A percentile compares a stretch with the other conserved stretches of the same genome.
phyloP scores from a whole-genome alignment of 1,139 yeast genomes.

The Eremothecium gossypii region DNA sequence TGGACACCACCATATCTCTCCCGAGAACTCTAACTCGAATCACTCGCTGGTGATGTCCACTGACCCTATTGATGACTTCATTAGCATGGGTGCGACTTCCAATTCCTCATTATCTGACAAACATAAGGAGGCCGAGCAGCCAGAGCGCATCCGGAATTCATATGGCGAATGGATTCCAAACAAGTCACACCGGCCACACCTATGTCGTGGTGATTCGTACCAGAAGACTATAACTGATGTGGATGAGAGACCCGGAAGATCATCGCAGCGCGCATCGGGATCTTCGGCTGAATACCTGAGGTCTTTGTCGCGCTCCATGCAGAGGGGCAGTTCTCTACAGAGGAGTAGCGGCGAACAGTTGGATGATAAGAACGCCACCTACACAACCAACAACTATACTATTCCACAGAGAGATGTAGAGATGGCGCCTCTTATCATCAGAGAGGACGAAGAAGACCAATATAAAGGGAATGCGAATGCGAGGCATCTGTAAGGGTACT shows the following conservation, averaged over 20 bases:
- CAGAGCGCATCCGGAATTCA: slow-evolving; percentile 19
- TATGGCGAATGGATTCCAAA: slow-evolving; percentile 23
- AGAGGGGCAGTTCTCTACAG: slow-evolving; percentile 9
- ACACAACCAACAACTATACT: slow-evolving; percentile 20
- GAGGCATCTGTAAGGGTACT: slow-evolving; percentile 7
- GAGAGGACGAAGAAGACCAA: slow-evolving; percentile 15
- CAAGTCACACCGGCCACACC: slow-evolving; percentile 23
- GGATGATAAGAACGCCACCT: slow-evolving; percentile 6
- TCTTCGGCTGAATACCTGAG: slow-evolving; percentile 23
- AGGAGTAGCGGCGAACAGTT: slow-evolving; percentile 1
- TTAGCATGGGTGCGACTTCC: slow-evolving; percentile 9
- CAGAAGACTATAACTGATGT: slow-evolving; percentile 15
- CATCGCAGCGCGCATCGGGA: slow-evolving; percentile 10
- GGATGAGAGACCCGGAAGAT: slow-evolving; percentile 15
- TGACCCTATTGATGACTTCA: slow-evolving; percentile 20
- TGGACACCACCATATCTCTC: slow-evolving; percentile 9
- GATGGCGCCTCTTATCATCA: slow-evolving; percentile 19
- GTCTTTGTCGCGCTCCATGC: slow-evolving; percentile 24
- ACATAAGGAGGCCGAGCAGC: background rate
- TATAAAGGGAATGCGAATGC: slow-evolving; percentile 10
- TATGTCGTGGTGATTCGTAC: slow-evolving; percentile 28
- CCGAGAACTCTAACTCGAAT: slow-evolving; percentile 13
- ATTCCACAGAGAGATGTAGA: slow-evolving; percentile 19
- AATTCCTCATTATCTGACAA: background rate
- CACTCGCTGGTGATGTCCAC: slow-evolving; percentile 21